Evolutionary conservation across 2,329 filamentous ascomycete species (phyloP).

Genomic region (Arachnomyces sp.): DNA sequence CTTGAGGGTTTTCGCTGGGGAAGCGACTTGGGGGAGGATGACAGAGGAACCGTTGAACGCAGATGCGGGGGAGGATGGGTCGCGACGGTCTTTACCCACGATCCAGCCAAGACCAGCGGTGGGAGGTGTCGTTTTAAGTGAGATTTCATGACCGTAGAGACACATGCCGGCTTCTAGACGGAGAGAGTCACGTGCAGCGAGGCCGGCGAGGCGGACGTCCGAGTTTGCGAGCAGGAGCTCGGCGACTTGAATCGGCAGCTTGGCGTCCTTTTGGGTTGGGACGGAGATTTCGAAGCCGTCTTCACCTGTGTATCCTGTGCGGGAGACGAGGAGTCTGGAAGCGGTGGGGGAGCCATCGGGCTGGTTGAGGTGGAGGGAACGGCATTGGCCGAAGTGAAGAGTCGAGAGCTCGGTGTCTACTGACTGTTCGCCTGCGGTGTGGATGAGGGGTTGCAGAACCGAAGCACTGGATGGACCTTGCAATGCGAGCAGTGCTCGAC

Average conservation of each 20-base stretch:
- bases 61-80: constrained; percentile 40
- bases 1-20: constrained; percentile 51
- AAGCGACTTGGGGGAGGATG: constrained; percentile 64
- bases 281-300: constrained; percentile 97
- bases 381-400: constrained; percentile 75
- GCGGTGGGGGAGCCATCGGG: constrained; percentile 44
- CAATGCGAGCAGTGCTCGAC: constrained; percentile 74
- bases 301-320: constrained; percentile 94
- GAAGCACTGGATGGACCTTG: constrained; percentile 74
- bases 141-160: constrained; percentile 96
- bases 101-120: constrained; percentile 68
- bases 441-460: constrained; percentile 60
- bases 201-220: constrained; percentile 71
- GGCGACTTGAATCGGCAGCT: constrained; percentile 47
- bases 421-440: constrained; percentile 35
- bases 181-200: constrained; percentile 85
- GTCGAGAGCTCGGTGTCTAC: constrained; percentile 51
- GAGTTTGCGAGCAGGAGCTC: constrained; percentile 59
- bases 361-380: constrained; percentile 58
- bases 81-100: constrained; percentile 69
- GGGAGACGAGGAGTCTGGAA: constrained; percentile 62
- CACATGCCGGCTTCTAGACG: constrained; percentile 97
- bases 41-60: constrained; percentile 80
- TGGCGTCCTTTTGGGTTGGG: constrained; percentile 52
- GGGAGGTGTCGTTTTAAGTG: constrained; percentile 66